These are phyloP conservation scores for Rhypophila decipiens DNA, from an alignment of 495 filamentous ascomycete species.

Conservation along the genomic window DNA sequence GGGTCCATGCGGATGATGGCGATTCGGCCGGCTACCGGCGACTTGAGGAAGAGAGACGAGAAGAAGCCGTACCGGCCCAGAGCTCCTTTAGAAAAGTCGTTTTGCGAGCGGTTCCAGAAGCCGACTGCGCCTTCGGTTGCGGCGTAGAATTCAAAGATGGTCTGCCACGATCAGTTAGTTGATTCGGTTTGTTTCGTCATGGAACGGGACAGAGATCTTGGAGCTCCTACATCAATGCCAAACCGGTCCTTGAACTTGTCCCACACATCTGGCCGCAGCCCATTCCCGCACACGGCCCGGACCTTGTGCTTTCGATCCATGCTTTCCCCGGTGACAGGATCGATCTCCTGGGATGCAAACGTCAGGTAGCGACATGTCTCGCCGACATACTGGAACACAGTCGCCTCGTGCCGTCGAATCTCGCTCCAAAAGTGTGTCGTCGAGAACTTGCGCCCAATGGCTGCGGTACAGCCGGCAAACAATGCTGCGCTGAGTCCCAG, in stretches of 20 bases:
- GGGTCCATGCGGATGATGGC: constrained; percentile 67
- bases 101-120: constrained; percentile 67
- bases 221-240: constrained; percentile 48
- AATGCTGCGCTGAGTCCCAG: constrained; percentile 59
- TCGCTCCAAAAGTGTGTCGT: constrained; percentile 78
- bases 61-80: constrained; percentile 72
- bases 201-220: too few species aligned
- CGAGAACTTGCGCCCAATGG: constrained; percentile 74
- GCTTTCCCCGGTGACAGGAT: constrained; percentile 59
- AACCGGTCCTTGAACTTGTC: constrained; percentile 80
- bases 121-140: constrained; percentile 73
- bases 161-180: constrained; percentile 17
- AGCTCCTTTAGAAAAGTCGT: constrained; percentile 67
- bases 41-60: constrained; percentile 43
- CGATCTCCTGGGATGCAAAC: constrained; percentile 57
- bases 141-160: constrained; percentile 83
- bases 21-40: too few species aligned
- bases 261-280: constrained; percentile 89
- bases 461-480: constrained; percentile 52
- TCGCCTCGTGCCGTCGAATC: constrained; percentile 62
- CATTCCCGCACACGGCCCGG: constrained; percentile 79
- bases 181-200: too few species aligned
- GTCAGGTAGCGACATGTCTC: constrained; percentile 91
- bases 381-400: constrained; percentile 88
- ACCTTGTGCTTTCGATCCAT: constrained; percentile 73